A percentile compares a stretch with the other conserved stretches of the same genome.
Evolutionary conservation across 73 alveolate species (phyloP).

Genomic region (Tetrahymena thermophila): DNA sequence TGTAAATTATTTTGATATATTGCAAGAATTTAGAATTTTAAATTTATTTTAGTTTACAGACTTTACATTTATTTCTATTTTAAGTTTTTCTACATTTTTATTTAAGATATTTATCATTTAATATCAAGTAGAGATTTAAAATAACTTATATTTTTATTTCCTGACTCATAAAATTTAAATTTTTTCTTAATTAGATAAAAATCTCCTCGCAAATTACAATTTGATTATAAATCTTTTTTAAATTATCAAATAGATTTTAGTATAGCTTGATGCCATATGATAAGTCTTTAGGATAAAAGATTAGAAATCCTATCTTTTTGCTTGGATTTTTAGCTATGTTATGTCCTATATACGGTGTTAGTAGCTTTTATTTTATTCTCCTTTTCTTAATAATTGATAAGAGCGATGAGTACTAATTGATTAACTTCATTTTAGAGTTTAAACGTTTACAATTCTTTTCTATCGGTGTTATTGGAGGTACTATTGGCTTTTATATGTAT

Average conservation of each 20-base stretch:
- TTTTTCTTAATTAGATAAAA: too few relatives aligned
- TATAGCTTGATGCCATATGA: neutral
- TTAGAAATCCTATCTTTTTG: neutral
- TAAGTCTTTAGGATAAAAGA: neutral
- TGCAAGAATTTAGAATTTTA: neutral
- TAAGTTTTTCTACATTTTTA: too few relatives aligned
- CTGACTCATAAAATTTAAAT: too few relatives aligned
- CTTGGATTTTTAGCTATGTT: neutral
- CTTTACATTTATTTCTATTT: too few relatives aligned
- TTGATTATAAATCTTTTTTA: neutral
- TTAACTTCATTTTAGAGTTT: slow-evolving; percentile 5
- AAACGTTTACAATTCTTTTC: slow-evolving; percentile 4
- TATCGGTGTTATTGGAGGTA: slow-evolving; percentile 1
- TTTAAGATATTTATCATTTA: too few relatives aligned
- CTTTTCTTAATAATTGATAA: neutral
- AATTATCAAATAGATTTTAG: neutral
- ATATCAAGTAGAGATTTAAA: too few relatives aligned
- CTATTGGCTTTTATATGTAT: neutral
- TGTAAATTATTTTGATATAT: neutral
- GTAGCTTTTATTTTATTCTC: neutral
- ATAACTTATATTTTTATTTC: too few relatives aligned
- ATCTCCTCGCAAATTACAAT: too few relatives aligned
- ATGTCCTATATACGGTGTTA: slow-evolving; percentile 3
- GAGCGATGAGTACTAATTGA: slow-evolving; percentile 2
- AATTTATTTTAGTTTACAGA: too few relatives aligned